phyloP scores from a whole-genome alignment of 495 filamentous ascomycete genomes.

The Delitschia confertaspora region DNA sequence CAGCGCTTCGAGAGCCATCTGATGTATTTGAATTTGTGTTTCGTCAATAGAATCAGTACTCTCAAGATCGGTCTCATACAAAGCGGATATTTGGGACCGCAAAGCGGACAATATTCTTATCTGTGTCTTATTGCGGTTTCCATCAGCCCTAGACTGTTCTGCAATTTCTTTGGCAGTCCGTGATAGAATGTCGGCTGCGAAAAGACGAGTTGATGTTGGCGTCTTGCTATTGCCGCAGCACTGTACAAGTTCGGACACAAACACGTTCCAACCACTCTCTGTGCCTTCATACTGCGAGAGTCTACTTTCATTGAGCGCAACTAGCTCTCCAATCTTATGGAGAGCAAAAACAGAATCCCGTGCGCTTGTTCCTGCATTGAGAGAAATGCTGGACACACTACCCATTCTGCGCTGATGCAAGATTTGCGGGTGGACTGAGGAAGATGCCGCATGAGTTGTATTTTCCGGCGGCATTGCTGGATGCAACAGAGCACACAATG shows the following conservation, averaged over 20 bases:
- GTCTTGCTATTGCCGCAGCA: conserved; percentile 49
- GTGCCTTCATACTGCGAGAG: conserved; percentile 55
- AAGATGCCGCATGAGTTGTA: conserved; percentile 4
- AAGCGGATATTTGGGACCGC: conserved; percentile 44
- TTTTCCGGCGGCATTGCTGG: conserved; percentile 33
- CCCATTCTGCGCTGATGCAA: conserved; percentile 42
- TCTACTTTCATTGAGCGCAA: conserved; percentile 67
- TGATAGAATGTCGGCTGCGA: conserved; percentile 65
- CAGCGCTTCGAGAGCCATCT: conserved; percentile 68
- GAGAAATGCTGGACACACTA: conserved; percentile 42
- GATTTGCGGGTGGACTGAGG: conserved; percentile 6
- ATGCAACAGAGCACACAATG: conserved; percentile 51
- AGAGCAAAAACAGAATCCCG: conserved; percentile 71
- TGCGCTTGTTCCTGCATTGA: conserved; percentile 35
- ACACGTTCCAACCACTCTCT: conserved; percentile 61
- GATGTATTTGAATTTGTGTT: conserved; percentile 73
- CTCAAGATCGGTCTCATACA: conserved; percentile 41
- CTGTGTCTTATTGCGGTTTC: conserved; percentile 48
- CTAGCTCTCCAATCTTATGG: conserved; percentile 70
- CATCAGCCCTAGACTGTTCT: conserved; percentile 31
- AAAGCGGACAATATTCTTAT: conserved; percentile 62
- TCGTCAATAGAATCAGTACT: conserved; percentile 45
- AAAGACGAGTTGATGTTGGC: conserved; percentile 54
- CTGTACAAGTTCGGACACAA: conserved; percentile 61
- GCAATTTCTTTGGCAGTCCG: conserved; percentile 58